phyloP scores from a whole-genome alignment of 2,329 filamentous ascomycete species.

The Rutstroemia sp. region DNA sequence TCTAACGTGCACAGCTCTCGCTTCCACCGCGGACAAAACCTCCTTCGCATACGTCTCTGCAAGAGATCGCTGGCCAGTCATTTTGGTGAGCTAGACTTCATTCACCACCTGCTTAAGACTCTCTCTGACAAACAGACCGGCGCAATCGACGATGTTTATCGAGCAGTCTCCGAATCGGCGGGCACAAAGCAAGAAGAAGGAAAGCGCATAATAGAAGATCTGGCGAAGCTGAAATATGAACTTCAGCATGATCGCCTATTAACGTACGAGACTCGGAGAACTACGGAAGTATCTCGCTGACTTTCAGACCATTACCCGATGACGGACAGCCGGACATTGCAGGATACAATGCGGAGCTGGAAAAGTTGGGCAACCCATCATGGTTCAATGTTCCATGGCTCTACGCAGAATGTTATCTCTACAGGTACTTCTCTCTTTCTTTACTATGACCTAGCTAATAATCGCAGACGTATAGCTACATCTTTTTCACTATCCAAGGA shows the following conservation, averaged over 20 bases:
- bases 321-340: constrained; percentile 47
- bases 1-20: constrained; percentile 50
- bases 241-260: constrained; percentile 80
- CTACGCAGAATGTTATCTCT: constrained; percentile 90
- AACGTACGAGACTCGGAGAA: constrained; percentile 46
- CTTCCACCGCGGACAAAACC: constrained; percentile 69
- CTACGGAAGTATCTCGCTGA: constrained; percentile 40
- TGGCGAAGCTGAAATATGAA: constrained; percentile 87
- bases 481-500: constrained; percentile 68
- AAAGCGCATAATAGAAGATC: constrained; percentile 72
- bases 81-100: constrained; percentile 52
- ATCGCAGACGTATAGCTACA: constrained; percentile 64
- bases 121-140: constrained; percentile 55
- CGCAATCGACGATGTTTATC: constrained; percentile 91
- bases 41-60: constrained; percentile 87
- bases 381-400: constrained; percentile 90
- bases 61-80: constrained; percentile 84
- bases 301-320: constrained; percentile 37
- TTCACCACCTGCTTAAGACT: not conserved
- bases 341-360: constrained; percentile 79
- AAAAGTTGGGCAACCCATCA: constrained; percentile 60
- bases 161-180: constrained; percentile 47
- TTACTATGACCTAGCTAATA: not conserved
- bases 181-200: constrained; percentile 69
- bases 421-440: constrained; percentile 41